Conservation (phyloP, 331 rosid genomes). For the Spiraea crenata region DNA sequence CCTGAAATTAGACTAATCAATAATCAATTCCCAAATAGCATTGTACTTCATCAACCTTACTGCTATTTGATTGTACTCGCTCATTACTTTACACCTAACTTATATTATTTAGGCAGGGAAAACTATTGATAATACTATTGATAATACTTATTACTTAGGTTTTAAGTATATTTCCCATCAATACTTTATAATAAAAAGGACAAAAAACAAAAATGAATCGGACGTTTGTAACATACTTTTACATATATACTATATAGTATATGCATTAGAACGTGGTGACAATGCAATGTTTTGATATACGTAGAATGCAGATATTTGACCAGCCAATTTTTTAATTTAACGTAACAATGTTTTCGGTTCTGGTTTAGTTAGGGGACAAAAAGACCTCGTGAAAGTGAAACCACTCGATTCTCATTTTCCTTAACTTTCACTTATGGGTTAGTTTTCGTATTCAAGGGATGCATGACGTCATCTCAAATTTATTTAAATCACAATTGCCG, state of each 20-base stretch:
- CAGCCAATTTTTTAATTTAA: not conserved
- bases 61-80: not conserved
- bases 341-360: not conserved
- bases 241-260: not conserved
- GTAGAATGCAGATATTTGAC: too few relatives aligned
- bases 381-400: constrained; percentile 22
- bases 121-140: not conserved
- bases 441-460: not conserved
- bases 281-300: too few relatives aligned
- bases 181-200: not conserved
- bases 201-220: not conserved
- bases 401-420: not conserved
- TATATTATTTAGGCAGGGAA: not conserved
- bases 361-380: constrained; percentile 28
- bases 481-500: not conserved
- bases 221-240: not conserved
- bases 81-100: constrained; percentile 7
- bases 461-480: constrained; percentile 19
- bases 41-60: not conserved
- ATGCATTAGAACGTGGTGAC: too few relatives aligned
- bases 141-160: constrained; percentile 16
- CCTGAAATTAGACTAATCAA: not conserved
- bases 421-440: constrained; percentile 12
- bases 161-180: not conserved
- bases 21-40: not conserved